These are phyloP conservation scores for Clarireedia homoeocarpa DNA, from an alignment of 2,329 filamentous ascomycete species.

Conservation along the genomic window DNA sequence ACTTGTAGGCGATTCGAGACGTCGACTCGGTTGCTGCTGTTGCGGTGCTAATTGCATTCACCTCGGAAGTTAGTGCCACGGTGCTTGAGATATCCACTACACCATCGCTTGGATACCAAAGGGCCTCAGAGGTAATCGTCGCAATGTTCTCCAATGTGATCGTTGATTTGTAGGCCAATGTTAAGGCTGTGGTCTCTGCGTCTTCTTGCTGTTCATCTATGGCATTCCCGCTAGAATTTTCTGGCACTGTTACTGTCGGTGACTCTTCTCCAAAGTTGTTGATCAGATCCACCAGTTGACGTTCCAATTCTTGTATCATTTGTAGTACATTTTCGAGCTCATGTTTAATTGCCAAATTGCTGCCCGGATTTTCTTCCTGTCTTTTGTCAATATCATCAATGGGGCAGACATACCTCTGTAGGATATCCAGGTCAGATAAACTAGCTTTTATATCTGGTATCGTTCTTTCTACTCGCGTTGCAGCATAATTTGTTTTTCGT, in stretches of 20 bases:
- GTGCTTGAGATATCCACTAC: not conserved
- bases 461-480: not conserved
- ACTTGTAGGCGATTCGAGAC: slow-evolving; percentile 15
- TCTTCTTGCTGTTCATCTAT: not conserved
- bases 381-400: not conserved
- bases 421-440: not conserved
- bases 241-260: not conserved
- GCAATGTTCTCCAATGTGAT: not conserved
- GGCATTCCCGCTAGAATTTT: not conserved
- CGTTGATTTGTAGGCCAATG: not conserved
- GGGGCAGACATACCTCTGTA: not conserved
- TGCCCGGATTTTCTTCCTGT: not conserved
- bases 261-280: not conserved
- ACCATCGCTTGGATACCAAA: not conserved
- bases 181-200: not conserved
- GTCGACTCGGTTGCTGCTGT: not conserved
- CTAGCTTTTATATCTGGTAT: not conserved
- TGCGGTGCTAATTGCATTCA: not conserved
- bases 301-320: not conserved
- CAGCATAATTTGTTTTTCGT: not conserved
- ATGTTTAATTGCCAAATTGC: not conserved
- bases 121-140: not conserved
- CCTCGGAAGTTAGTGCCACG: no score
- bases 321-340: not conserved
- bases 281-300: not conserved